These are phyloP conservation scores for Syncephalastrum sp. DNA, from an alignment of 371 early-diverging fungal species.

Conservation along the genomic window DNA sequence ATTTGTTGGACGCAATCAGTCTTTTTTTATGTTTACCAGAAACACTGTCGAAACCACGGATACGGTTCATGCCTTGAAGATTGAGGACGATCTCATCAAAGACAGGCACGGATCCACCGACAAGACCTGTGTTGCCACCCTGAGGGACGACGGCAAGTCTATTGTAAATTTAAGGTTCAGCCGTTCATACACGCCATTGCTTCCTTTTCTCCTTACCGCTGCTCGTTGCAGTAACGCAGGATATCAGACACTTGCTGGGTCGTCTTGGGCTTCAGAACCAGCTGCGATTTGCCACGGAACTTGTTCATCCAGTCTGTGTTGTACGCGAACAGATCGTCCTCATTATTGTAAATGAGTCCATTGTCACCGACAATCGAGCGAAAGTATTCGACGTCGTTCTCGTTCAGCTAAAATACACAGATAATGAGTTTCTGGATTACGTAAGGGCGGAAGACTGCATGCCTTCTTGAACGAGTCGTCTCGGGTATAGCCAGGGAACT, in stretches of 20 bases:
- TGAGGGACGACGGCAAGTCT: slow-evolving; percentile 93
- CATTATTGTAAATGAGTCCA: slow-evolving; percentile 46
- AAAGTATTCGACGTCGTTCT: slow-evolving; percentile 60
- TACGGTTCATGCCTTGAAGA: slow-evolving; percentile 73
- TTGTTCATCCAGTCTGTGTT: slow-evolving; percentile 94
- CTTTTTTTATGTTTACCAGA: slow-evolving; percentile 54
- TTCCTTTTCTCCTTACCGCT: slow-evolving; percentile 39
- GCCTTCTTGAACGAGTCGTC: slow-evolving; percentile 59
- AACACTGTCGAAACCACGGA: slow-evolving; percentile 82
- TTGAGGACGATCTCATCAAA: slow-evolving; percentile 93
- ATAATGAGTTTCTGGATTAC: neutral
- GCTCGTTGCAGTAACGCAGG: slow-evolving; percentile 84
- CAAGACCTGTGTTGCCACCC: slow-evolving; percentile 95
- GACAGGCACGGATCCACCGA: slow-evolving; percentile 91
- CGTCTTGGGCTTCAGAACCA: slow-evolving; percentile 86
- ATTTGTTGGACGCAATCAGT: neutral
- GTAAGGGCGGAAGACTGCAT: neutral
- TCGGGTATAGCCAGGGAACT: slow-evolving; percentile 53
- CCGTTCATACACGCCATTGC: slow-evolving; percentile 1
- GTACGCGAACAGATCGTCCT: slow-evolving; percentile 61
- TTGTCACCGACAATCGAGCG: slow-evolving; percentile 54
- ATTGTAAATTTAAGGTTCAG: neutral
- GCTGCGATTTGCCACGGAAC: slow-evolving; percentile 80
- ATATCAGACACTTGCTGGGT: slow-evolving; percentile 85
- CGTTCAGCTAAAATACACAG: slow-evolving; percentile 13